Conservation (phyloP, 2,329 filamentous ascomycete species). For the Aspergillus pseudoviridinutans region DNA sequence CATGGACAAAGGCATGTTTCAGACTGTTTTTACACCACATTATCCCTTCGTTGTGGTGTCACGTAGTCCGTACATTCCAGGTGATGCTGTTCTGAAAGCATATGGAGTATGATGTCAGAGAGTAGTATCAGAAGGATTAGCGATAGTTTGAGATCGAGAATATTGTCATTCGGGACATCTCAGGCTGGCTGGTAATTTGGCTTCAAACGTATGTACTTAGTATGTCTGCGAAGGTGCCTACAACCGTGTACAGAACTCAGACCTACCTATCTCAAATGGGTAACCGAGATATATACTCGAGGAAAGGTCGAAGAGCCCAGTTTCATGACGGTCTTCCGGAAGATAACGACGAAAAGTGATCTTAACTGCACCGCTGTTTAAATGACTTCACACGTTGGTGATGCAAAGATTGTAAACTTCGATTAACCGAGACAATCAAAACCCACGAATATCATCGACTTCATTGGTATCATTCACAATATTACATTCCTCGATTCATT, state of each 20-base stretch:
- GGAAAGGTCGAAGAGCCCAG: background rate
- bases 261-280: background rate
- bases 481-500: constrained; percentile 18
- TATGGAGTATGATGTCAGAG: background rate
- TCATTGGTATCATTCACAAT: constrained; percentile 22
- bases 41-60: background rate
- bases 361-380: background rate
- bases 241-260: background rate
- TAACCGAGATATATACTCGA: background rate
- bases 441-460: background rate
- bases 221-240: background rate
- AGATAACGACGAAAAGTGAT: too few relatives aligned
- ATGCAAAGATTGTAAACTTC: background rate
- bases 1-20: background rate
- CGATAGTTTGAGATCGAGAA: background rate
- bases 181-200: background rate
- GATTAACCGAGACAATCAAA: background rate
- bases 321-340: background rate
- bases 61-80: background rate
- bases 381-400: background rate
- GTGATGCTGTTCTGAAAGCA: background rate
- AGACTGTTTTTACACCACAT: background rate
- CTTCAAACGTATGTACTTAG: background rate
- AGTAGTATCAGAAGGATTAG: too few relatives aligned
- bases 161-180: background rate